Conservation (phyloP, 2,329 filamentous ascomycete genomes). For the Aphanocladium album region DNA sequence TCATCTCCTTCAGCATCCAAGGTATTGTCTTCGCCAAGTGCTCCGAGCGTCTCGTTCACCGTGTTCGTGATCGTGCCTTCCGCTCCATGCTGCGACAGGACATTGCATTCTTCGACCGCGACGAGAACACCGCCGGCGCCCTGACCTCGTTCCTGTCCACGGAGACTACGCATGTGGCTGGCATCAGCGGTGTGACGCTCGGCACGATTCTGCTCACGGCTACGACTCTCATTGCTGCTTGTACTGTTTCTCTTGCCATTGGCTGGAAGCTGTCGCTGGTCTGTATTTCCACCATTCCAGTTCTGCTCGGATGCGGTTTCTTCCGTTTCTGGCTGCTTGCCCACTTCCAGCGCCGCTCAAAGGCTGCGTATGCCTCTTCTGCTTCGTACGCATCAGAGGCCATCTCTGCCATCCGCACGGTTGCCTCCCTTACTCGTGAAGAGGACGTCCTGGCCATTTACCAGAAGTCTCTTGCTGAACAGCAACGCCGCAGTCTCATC, state of each 20-base stretch:
- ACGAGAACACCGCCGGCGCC: conserved; percentile 55
- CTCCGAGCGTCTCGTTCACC: conserved; percentile 44
- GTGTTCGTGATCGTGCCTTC: conserved; percentile 54
- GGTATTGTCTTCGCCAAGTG: conserved; percentile 34
- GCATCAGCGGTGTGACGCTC: conserved; percentile 80
- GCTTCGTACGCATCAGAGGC: conserved; percentile 62
- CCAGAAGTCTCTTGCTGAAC: conserved; percentile 57
- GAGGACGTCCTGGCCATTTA: conserved; percentile 73
- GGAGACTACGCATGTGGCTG: conserved; percentile 82
- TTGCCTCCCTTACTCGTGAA: conserved; percentile 65
- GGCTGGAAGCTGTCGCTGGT: conserved; percentile 73
- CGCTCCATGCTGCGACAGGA: conserved; percentile 54
- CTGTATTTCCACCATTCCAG: conserved; percentile 57
- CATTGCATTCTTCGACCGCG: conserved; percentile 55
- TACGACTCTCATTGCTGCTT: conserved; percentile 73
- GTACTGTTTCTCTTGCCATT: conserved; percentile 64
- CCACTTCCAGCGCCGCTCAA: conserved; percentile 40
- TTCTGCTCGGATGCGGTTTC: conserved; percentile 43
- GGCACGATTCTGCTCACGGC: conserved; percentile 77
- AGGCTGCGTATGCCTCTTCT: too few relatives aligned
- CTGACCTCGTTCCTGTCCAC: conserved; percentile 54
- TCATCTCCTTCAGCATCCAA: conserved; percentile 45
- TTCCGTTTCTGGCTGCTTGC: conserved; percentile 54
- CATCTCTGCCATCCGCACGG: conserved; percentile 69
- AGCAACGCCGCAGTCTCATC: conserved; percentile 60